These are phyloP conservation scores for Arabidopsis suecica DNA, from an alignment of 345 rosid genomes.

Conservation along the genomic window DNA sequence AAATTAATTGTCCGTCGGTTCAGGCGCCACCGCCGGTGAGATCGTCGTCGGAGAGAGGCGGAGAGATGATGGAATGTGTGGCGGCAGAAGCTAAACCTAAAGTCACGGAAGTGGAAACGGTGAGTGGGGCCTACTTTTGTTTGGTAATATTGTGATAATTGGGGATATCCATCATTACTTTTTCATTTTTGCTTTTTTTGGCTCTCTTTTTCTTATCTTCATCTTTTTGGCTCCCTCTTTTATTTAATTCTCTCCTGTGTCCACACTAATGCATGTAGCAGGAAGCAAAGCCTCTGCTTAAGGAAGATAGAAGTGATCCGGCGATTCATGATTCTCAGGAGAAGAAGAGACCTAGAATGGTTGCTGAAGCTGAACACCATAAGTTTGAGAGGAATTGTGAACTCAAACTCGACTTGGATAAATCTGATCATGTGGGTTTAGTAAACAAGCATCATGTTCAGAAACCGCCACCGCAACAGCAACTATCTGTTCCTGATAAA, in stretches of 20 bases:
- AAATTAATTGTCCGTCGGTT: conserved; percentile 18
- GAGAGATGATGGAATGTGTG: conserved; percentile 60
- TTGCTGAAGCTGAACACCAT: conserved; percentile 55
- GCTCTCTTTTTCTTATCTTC: conserved; percentile 41
- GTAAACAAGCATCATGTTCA: conserved; percentile 52
- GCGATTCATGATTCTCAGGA: conserved; percentile 51
- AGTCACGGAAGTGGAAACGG: conserved; percentile 65
- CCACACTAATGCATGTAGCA: conserved; percentile 36
- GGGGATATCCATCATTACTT: conserved; percentile 34
- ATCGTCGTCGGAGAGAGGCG: conserved; percentile 87
- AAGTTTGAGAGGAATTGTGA: conserved; percentile 70
- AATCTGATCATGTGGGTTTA: conserved; percentile 58
- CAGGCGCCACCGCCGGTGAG: conserved; percentile 91
- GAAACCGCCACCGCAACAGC: conserved; percentile 59
- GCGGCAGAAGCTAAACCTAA: conserved; percentile 64
- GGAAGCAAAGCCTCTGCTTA: conserved; percentile 60
- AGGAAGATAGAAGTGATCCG: conserved; percentile 54
- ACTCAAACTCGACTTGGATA: conserved; percentile 83
- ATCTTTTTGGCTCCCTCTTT: background rate
- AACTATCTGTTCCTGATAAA: conserved; percentile 57
- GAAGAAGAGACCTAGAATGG: conserved; percentile 50
- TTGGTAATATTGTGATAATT: conserved; percentile 37
- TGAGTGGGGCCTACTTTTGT: conserved; percentile 59
- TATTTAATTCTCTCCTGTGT: conserved; percentile 28
- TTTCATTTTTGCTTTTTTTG: conserved; percentile 13